Evolutionary conservation across 148 eudicot genomes (phyloP), one percentile per base, ranked within the genome.

Genomic region (Amaranthus palmeri): DNA sequence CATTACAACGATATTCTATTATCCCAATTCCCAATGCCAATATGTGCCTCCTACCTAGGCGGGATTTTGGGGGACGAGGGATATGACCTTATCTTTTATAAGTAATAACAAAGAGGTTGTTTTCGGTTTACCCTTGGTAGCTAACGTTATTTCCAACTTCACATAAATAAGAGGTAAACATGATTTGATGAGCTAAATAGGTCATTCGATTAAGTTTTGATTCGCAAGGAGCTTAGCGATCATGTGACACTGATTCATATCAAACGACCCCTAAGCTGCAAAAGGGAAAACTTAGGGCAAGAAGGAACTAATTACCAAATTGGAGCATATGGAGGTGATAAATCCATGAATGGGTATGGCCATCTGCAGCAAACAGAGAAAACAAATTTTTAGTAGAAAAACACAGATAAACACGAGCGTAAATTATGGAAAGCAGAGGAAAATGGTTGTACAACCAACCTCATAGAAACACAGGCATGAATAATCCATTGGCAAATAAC

Each of bases 281-380:
- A 41, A 40, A 69, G 55, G 40, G 1, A 54, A 49, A 69, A 14
- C 14, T 36, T 0, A 44, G 52, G 65, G 18, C 1, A 58, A 64
- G 17, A 17, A 10, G 72, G 61, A 49, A 60, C 48, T 41, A 60
- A 78, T 73, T 80, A 93, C 98, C 98, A 92, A 67, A 82, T 10
- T 56, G 98, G 98, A 70, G 98, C 88, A 83, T 77, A 85, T 64
- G 88, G 79, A 54, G 92, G 83, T 50, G 92, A 83, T 83, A 92
- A 81, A 41, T 92, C 98, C 54, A 92, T 87, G 81, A 92, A 92
- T 45, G 86, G 68, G 79, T 92, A 92, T 4, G 98, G 98, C 98
- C 98, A 92, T 76, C 97, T 92, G 87, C 61, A 70, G 62, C 76
- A 78, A 69, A 62, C 43, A 71, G 18, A 45, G 49, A 62, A 25